phyloP scores from a whole-genome alignment of 352 stramenopile species.

The Thalassiosira exigua region DNA sequence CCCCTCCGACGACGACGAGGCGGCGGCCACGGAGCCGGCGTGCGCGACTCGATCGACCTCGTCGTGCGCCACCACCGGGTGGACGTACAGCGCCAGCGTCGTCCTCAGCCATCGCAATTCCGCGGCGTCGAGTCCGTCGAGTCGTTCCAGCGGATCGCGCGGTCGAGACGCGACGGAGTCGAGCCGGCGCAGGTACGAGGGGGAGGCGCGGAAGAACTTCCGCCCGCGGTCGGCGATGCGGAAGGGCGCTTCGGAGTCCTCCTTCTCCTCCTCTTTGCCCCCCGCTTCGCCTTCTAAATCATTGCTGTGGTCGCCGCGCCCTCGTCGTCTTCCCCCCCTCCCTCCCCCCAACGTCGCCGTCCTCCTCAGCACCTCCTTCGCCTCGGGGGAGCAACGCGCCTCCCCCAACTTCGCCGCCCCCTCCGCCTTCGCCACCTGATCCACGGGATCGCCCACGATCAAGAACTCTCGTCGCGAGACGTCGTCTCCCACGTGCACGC shows the following conservation, averaged over 20 bases:
- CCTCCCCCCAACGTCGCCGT: conserved; percentile 8
- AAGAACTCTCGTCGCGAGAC: conserved; percentile 67
- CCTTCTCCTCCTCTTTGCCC: too few species aligned
- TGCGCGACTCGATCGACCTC: conserved; percentile 54
- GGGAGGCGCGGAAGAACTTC: too few species aligned
- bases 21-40: too few species aligned
- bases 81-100: conserved; percentile 70
- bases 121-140: conserved; percentile 37
- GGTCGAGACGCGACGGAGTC: conserved; percentile 2
- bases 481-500: conserved; percentile 66
- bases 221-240: too few species aligned
- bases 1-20: too few species aligned
- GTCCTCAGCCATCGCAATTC: conserved; percentile 51
- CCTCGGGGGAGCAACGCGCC: conserved; percentile 49
- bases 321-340: conserved; percentile 20
- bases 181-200: too few species aligned
- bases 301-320: conserved; percentile 40
- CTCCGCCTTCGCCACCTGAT: conserved; percentile 60
- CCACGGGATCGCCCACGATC: conserved; percentile 69
- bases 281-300: conserved; percentile 22
- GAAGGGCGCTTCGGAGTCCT: too few species aligned
- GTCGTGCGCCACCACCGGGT: conserved; percentile 68
- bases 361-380: conserved; percentile 26
- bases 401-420: conserved; percentile 36
- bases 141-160: conserved; percentile 30